Evolutionary conservation across 495 filamentous ascomycete genomes (phyloP).

Genomic region (Penicillium longicatenatum): DNA sequence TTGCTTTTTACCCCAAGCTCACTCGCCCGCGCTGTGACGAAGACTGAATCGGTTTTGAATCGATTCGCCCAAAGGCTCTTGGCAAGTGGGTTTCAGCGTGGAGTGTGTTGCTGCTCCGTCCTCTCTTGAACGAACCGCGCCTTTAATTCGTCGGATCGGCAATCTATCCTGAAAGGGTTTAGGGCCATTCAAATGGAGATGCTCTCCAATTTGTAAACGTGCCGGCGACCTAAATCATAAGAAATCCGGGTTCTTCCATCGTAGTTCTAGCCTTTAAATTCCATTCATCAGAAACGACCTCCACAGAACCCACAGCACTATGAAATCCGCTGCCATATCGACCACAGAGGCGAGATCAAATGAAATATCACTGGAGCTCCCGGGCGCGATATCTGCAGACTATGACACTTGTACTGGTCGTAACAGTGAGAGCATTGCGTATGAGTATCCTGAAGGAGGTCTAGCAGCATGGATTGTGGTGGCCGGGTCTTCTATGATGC

Average conservation of each 20-base stretch:
- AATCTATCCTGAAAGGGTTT: background rate
- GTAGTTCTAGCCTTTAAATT: no score
- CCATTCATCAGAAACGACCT: no score
- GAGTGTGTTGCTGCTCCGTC: background rate
- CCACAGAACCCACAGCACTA: no score
- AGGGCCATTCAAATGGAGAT: background rate
- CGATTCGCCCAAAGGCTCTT: background rate
- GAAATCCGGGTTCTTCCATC: no score
- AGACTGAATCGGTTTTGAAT: background rate
- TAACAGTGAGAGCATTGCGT: background rate
- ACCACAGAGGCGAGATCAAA: no score
- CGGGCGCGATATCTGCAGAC: no score
- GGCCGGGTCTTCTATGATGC: constrained; percentile 58
- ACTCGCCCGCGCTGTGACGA: background rate
- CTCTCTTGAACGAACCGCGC: background rate
- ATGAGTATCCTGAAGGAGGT: constrained; percentile 60
- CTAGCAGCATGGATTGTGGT: constrained; percentile 60
- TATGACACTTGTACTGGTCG: no score
- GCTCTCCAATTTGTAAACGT: no score
- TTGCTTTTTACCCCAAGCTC: background rate
- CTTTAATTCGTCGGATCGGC: background rate
- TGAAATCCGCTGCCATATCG: no score
- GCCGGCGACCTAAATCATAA: no score
- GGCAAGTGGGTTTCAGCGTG: background rate
- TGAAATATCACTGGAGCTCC: no score